Evolutionary conservation across 805 yeast species (phyloP), one percentile per base, ranked within the genome.

Genomic region (Saccharomycopsis babjevae): DNA sequence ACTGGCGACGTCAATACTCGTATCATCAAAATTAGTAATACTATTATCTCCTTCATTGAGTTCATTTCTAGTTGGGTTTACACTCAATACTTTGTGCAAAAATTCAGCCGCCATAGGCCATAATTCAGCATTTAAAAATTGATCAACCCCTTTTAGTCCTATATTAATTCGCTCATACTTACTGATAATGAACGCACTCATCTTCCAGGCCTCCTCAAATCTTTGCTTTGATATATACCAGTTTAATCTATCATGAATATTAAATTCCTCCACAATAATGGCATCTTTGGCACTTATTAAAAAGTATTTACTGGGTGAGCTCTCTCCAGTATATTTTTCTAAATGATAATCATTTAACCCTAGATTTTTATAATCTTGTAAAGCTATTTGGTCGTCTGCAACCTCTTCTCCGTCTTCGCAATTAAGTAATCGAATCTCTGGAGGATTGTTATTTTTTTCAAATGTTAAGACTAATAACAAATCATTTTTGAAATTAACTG

Each of bases 281-380:
- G 86, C 93, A 72, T 91, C 98, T 56, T 82, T 81, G 0, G 97
- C 89, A 68, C 93, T 83, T 5, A 93, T 76, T 20, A 94, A 76
- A 67, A 79, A 88, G 74, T 86, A 89, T 59, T 77, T 76, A 7
- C 76, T 71, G 5, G 71, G 66, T 0, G 71, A 69, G 0, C 66
- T 68, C 1, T 63, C 65, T 1, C 79, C 83, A 39, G 79, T 72
- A 68, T 78, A 77, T 57, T 80, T 81, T 1, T 85, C 82, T 56
- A 92, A 71, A 65, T 82, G 85, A 68, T 88, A 89, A 69, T 94
- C 98, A 69, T 93, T 92, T 18, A 88, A 75, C 0, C 96, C 91
- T 52, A 89, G 72, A 15, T 77, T 75, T 25, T 82, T 77, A 55
- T 75, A 79, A 39, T 82, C 81, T 57, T 79, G 80, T 61, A 89